Evolutionary conservation across 257 asterid species (phyloP).

Genomic region (Capsicum pubescens): DNA sequence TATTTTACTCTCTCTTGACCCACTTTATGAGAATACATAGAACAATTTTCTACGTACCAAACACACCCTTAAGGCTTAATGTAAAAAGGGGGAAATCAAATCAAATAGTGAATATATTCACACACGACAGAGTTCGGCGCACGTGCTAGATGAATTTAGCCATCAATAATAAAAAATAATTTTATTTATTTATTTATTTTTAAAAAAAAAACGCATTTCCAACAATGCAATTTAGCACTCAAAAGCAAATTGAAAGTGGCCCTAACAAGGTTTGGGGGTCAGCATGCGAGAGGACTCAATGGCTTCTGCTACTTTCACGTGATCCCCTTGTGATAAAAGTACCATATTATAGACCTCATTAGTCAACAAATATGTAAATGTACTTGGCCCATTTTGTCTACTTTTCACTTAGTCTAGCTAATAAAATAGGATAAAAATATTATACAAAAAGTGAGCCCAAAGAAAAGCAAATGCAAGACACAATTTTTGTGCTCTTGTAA

Average conservation of each 20-base stretch:
- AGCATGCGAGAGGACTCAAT: constrained; percentile 21
- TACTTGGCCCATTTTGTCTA: neutral
- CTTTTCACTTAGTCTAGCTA: neutral
- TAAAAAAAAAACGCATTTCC: neutral
- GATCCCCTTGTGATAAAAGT: constrained; percentile 25
- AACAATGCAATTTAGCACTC: neutral
- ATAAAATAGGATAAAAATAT: too few species aligned
- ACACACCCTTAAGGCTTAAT: neutral
- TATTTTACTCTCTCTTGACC: too few species aligned
- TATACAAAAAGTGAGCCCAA: neutral
- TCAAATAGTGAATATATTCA: neutral
- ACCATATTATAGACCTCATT: neutral
- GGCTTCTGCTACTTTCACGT: constrained; percentile 28
- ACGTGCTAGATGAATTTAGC: constrained; percentile 31
- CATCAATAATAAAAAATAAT: neutral
- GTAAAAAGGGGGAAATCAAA: neutral
- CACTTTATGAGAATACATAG: too few species aligned
- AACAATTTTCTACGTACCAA: neutral
- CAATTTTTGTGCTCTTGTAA: neutral
- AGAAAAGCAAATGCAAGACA: neutral
- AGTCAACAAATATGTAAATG: neutral
- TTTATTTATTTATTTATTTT: too few species aligned
- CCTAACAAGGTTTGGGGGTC: constrained; percentile 12
- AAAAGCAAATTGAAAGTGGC: neutral
- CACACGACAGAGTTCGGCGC: constrained; percentile 43